Base-by-base conservation (phyloP, 2,329 filamentous ascomycete genomes). In the Penicillium aurantiogriseum region DNA sequence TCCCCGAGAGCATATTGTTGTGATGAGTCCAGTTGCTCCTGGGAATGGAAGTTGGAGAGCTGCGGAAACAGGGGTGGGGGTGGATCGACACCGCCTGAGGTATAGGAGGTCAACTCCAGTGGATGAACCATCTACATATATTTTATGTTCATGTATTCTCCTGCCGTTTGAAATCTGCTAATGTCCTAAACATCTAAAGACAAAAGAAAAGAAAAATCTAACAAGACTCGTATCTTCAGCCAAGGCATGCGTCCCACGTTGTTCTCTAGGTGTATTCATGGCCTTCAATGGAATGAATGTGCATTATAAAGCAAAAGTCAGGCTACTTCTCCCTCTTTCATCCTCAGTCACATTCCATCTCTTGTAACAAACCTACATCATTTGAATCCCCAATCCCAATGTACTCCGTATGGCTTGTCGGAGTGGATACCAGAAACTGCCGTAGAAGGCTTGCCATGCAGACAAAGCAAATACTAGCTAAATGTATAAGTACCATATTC, bases 1-100 rank as follows among this genome's bases (percentile, higher is more conserved):
- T 93, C 59, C 94, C 94, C 68, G 93, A 97, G 67, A 99, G 83
- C 95, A 99, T 99, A 63, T 71, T 88, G 79, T 19, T 54, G 23
- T 60, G 47, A 46, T 61, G 53, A 52, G 53, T 53, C 57, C 29
- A 52, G 11, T 33, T 45, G 39, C 21, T 52, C 23, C 61, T 53
- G 49, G 46, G 47, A 44, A 56, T 58, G 56, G 57, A 50, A 53
- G 54, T 57, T 54, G 33, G 51, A 48, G 60, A 53, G 54, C 53
- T 54, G 46, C 60, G 54, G 59, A 50, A 51, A 54, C 49, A 51
- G 51, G 56, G 57, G 57, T 52, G 57, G 38, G 53, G 45, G 50
- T 60, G 56, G 61, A 59, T 61, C 61, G 61, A 63, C 61, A 63
- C 61, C 61, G 61, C 60, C 60, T 53, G 52, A 51, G 40, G 47